phyloP scores from a whole-genome alignment of 192 early-diverging fungal genomes.

The Chytriomyces hyalinus region DNA sequence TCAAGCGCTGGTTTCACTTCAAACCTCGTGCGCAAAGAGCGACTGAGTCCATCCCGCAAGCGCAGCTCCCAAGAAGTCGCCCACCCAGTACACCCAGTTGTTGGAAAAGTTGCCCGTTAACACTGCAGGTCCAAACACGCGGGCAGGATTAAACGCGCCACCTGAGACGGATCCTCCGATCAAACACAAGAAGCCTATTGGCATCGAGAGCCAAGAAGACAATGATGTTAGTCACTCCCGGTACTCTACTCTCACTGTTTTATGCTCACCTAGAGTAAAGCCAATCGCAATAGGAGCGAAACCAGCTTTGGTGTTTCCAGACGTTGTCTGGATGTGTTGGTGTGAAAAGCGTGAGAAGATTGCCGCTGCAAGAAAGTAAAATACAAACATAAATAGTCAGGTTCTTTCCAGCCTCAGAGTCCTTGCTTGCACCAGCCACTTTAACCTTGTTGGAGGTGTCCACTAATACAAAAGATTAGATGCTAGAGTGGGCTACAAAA shows the following conservation, averaged over 20 bases:
- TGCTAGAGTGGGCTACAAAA: slow-evolving; percentile 12
- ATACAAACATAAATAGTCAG: slow-evolving; percentile 65
- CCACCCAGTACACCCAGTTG: slow-evolving; percentile 67
- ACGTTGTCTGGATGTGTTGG: slow-evolving; percentile 51
- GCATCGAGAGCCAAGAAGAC: slow-evolving; percentile 1
- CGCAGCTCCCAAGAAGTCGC: slow-evolving; percentile 59
- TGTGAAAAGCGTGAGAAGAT: not conserved
- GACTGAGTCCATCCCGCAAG: slow-evolving; percentile 59
- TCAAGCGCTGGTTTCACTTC: not conserved
- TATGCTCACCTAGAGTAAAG: slow-evolving; percentile 49
- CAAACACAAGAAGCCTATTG: slow-evolving; percentile 46
- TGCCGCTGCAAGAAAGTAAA: not conserved
- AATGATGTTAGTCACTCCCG: slow-evolving; percentile 13
- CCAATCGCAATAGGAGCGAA: slow-evolving; percentile 69
- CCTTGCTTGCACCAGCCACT: slow-evolving; percentile 39
- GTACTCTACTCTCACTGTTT: slow-evolving; percentile 43
- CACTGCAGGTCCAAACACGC: slow-evolving; percentile 63
- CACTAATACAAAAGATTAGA: slow-evolving; percentile 32
- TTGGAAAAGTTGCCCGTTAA: slow-evolving; percentile 59
- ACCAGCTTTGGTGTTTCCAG: slow-evolving; percentile 69
- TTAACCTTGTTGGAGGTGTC: slow-evolving; percentile 59
- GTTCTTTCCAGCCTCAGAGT: slow-evolving; percentile 52
- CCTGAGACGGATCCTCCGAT: slow-evolving; percentile 63
- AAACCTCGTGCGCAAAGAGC: slow-evolving; percentile 62
- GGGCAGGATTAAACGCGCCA: slow-evolving; percentile 67